These are phyloP conservation scores for Rhodotorula mucilaginosa DNA, from an alignment of 1,284 basidiomycete species.

Conservation along the genomic window DNA sequence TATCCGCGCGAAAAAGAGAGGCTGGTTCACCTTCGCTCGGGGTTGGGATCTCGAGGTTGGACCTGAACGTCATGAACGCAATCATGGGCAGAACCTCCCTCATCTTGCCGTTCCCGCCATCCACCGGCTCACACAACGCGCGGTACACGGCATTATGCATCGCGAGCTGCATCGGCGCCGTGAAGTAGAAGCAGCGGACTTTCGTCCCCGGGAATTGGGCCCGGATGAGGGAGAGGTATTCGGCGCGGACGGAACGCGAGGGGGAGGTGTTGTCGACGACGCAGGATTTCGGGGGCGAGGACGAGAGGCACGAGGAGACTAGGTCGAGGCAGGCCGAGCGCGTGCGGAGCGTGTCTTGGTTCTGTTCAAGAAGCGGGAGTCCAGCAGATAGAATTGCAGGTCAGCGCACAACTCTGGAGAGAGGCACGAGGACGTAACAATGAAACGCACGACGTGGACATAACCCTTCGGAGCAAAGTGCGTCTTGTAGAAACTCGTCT, in stretches of 20 bases:
- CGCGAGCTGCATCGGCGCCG: slow-evolving; percentile 68
- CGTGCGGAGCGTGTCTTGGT: slow-evolving; percentile 76
- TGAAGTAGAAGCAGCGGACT: slow-evolving; percentile 61
- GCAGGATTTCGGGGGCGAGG: slow-evolving; percentile 53
- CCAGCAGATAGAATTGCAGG: no score
- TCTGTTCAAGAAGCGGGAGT: slow-evolving; percentile 47
- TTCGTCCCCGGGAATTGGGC: slow-evolving; percentile 17
- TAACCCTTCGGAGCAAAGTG: slow-evolving; percentile 71
- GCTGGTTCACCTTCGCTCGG: slow-evolving; percentile 22
- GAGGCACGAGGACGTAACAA: no score
- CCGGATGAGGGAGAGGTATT: slow-evolving; percentile 67
- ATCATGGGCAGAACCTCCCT: slow-evolving; percentile 29
- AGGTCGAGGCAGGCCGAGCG: slow-evolving; percentile 50
- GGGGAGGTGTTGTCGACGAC: slow-evolving; percentile 89
- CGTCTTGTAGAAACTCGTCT: slow-evolving; percentile 71
- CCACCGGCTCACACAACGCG: slow-evolving; percentile 12
- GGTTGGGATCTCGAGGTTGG: slow-evolving; percentile 14
- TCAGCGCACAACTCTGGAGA: no score
- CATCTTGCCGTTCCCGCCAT: slow-evolving; percentile 46
- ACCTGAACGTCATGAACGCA: slow-evolving; percentile 17
- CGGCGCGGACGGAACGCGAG: slow-evolving; percentile 63
- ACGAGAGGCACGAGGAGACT: slow-evolving; percentile 11
- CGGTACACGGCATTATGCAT: slow-evolving; percentile 58
- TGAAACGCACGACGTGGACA: slow-evolving; percentile 58
- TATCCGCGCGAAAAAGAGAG: not conserved